phyloP scores from a whole-genome alignment of 352 stramenopile genomes.

The Pythium volutum region DNA sequence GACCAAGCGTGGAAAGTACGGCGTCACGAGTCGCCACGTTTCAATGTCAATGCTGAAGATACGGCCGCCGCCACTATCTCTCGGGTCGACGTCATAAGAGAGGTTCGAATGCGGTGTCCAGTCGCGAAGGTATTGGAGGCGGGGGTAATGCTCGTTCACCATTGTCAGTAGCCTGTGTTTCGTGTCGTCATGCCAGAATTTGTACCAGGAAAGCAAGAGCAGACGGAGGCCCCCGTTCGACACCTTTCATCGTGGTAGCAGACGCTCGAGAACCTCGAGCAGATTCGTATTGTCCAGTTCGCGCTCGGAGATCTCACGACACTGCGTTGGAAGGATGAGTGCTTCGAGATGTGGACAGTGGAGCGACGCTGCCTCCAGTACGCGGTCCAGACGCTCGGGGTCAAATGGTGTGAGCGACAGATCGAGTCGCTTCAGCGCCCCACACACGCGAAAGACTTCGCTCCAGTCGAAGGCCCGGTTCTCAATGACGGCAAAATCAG shows the following conservation, averaged over 20 bases:
- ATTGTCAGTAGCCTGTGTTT: conserved; percentile 1
- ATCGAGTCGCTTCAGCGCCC: conserved; percentile 8
- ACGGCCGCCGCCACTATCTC: neutral
- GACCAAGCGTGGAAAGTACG: neutral
- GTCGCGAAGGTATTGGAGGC: neutral
- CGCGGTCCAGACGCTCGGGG: neutral
- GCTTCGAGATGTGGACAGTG: neutral
- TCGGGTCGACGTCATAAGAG: neutral
- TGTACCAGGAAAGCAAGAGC: neutral
- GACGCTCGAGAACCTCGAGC: neutral
- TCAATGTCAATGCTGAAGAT: neutral
- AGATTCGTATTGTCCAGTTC: neutral
- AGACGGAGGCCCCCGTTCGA: neutral
- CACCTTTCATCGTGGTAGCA: neutral
- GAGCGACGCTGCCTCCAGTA: conserved; percentile 1
- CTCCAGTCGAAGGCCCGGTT: conserved; percentile 16
- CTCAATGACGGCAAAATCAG: neutral
- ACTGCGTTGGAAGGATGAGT: conserved; percentile 2
- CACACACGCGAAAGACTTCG: conserved; percentile 1
- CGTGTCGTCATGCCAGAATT: neutral
- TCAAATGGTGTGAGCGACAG: neutral
- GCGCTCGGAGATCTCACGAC: neutral
- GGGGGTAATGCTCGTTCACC: neutral
- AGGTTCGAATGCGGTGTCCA: neutral
- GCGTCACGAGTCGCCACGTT: neutral